Evolutionary conservation across 2,329 filamentous ascomycete species (phyloP).

Genomic region (Zymoseptoria ardabiliae): DNA sequence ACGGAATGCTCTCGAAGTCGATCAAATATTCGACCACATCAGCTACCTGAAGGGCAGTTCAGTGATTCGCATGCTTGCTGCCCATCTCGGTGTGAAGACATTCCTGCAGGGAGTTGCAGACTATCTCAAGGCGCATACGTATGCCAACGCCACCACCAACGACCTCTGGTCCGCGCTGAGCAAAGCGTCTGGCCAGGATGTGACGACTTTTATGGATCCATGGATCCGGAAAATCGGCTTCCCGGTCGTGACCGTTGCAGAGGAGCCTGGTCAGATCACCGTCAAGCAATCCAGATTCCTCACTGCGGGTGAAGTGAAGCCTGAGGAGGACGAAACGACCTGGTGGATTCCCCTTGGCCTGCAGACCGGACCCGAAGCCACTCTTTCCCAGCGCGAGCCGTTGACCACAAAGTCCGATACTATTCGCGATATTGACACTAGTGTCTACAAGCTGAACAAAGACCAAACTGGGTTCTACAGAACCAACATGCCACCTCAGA

Average conservation of each 20-base stretch:
- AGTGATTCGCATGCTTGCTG: conserved; percentile 90
- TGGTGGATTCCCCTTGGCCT: conserved; percentile 95
- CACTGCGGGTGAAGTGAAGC: conserved; percentile 80
- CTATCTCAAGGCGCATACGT: conserved; percentile 83
- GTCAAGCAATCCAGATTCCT: conserved; percentile 85
- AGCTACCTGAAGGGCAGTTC: conserved; percentile 96
- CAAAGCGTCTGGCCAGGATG: conserved; percentile 79
- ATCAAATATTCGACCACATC: conserved; percentile 96
- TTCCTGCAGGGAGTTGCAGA: conserved; percentile 86
- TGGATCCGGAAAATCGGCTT: conserved; percentile 97
- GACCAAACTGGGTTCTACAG: conserved; percentile 85
- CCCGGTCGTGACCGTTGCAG: conserved; percentile 77
- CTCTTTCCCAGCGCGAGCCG: conserved; percentile 57
- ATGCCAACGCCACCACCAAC: conserved; percentile 82
- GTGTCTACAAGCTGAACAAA: conserved; percentile 91
- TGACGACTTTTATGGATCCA: conserved; percentile 78
- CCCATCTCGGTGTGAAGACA: conserved; percentile 76
- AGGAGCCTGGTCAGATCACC: conserved; percentile 73
- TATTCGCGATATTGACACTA: conserved; percentile 63
- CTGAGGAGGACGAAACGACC: conserved; percentile 81
- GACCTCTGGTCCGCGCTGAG: conserved; percentile 86
- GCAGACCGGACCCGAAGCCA: conserved; percentile 62
- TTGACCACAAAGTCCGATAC: conserved; percentile 71
- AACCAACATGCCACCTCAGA: conserved; percentile 82
- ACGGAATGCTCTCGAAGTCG: conserved; percentile 85